phyloP scores from a whole-genome alignment of 2,329 filamentous ascomycete species.

The Penicillium corylophilum region DNA sequence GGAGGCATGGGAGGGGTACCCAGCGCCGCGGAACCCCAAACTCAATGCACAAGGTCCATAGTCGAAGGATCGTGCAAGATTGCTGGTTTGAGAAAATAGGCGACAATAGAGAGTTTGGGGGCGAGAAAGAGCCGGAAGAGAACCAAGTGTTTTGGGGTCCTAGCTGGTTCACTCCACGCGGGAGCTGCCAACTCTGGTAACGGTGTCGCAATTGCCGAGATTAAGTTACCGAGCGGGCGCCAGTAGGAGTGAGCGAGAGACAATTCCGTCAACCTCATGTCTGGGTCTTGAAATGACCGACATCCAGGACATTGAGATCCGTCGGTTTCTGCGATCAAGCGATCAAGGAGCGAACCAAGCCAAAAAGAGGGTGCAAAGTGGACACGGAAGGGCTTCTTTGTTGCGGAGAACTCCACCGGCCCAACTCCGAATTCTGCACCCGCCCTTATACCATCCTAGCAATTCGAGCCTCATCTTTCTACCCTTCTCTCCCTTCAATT shows the following conservation, averaged over 20 bases:
- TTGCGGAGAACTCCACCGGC: not conserved
- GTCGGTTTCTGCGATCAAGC: not conserved
- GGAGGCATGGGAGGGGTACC: not conserved
- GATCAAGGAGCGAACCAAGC: not conserved
- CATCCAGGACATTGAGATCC: too few species aligned
- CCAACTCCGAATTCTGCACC: not conserved
- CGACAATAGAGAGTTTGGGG: conserved; percentile 2
- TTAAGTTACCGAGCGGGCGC: conserved; percentile 3
- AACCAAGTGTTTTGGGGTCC: not conserved
- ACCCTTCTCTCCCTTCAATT: not conserved
- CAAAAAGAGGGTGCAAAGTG: not conserved
- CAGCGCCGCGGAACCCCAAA: not conserved
- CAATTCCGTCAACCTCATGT: not conserved
- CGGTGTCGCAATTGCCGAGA: not conserved
- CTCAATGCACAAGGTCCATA: not conserved
- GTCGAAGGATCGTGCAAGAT: not conserved
- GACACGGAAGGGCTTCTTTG: not conserved
- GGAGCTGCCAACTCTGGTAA: not conserved
- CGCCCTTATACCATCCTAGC: not conserved
- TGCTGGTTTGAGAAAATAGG: not conserved
- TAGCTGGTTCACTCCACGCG: not conserved
- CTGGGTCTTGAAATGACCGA: too few species aligned
- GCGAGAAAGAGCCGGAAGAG: conserved; percentile 13
- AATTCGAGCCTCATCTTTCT: not conserved
- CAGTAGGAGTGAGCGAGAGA: not conserved